phyloP scores from a whole-genome alignment of 2,329 filamentous ascomycete species.

The Purpureocillium lavendulum region DNA sequence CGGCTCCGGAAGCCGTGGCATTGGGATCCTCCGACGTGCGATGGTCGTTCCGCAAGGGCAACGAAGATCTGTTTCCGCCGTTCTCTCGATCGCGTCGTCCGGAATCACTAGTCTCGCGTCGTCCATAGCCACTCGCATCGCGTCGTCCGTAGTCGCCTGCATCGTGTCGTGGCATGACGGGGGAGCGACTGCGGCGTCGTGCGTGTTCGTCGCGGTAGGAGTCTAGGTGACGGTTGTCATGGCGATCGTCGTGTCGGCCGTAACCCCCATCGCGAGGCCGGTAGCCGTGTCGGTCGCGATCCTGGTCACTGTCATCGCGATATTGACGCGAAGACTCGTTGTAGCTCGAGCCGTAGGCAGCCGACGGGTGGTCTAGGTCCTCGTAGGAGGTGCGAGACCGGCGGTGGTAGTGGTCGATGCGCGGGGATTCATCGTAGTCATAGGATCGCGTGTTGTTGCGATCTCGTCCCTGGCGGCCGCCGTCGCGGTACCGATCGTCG shows the following conservation, averaged over 20 bases:
- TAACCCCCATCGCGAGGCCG: constrained; percentile 7
- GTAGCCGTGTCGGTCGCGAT: constrained; percentile 16
- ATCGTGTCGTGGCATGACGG: constrained; percentile 29
- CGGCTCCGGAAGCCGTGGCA: too few relatives aligned
- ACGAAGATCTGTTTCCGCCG: too few relatives aligned
- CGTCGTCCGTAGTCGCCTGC: constrained; percentile 15
- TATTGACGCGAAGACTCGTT: constrained; percentile 2
- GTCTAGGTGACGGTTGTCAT: constrained; percentile 25
- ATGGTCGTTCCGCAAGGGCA: too few relatives aligned
- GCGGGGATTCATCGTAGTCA: constrained; percentile 3
- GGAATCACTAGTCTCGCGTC: constrained; percentile 18
- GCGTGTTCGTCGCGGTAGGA: constrained; percentile 43
- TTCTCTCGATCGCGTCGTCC: constrained; percentile 13
- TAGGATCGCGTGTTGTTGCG: constrained; percentile 6
- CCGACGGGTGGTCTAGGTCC: constrained; percentile 2
- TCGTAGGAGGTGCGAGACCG: constrained; percentile 4
- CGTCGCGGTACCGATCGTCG: too few relatives aligned
- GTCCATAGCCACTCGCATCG: constrained; percentile 15
- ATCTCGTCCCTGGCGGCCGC: constrained; percentile 25
- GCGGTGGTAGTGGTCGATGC: constrained; percentile 1
- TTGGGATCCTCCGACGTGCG: too few relatives aligned
- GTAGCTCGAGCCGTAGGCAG: constrained; percentile 1
- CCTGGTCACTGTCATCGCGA: constrained; percentile 24
- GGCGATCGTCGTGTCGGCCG: constrained; percentile 3
- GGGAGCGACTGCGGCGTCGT: constrained; percentile 47